These are phyloP conservation scores for Botrytis cinerea DNA, from an alignment of 2,329 filamentous ascomycete species.

Conservation along the genomic window DNA sequence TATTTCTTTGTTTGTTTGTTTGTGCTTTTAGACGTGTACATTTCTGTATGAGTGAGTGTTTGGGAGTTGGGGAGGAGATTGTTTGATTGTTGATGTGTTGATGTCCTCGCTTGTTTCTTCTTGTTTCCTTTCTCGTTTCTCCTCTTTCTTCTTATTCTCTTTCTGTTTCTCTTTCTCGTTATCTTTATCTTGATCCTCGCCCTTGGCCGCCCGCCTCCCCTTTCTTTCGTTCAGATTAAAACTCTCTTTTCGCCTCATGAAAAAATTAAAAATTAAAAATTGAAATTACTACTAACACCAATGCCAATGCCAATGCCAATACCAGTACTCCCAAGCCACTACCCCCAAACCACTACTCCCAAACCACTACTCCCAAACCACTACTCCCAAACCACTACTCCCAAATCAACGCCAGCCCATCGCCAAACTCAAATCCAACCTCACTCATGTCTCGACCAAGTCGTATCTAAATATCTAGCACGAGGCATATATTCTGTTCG, in stretches of 20 bases:
- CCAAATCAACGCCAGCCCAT: background rate
- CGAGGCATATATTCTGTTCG: background rate
- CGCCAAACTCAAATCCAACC: background rate
- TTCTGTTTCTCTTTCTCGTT: too few relatives aligned
- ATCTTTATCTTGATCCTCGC: too few relatives aligned
- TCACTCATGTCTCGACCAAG: background rate
- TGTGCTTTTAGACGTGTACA: too few relatives aligned
- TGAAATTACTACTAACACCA: background rate
- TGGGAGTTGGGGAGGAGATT: too few relatives aligned
- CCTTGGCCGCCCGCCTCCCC: accelerated
- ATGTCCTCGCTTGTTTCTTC: background rate
- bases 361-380: too few relatives aligned
- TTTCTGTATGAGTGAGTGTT: too few relatives aligned
- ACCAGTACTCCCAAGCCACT: too few relatives aligned
- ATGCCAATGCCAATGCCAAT: background rate
- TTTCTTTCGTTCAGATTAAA: background rate
- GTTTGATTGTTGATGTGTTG: background rate
- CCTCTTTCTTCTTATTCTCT: too few relatives aligned
- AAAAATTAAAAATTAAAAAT: background rate
- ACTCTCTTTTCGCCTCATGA: background rate
- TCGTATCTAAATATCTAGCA: background rate
- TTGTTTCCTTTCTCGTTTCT: too few relatives aligned
- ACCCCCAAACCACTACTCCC: background rate
- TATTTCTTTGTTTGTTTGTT: too few relatives aligned
- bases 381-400: too few relatives aligned